phyloP scores from a whole-genome alignment of 176 grass and related monocot genomes.

The Phragmites australis region DNA sequence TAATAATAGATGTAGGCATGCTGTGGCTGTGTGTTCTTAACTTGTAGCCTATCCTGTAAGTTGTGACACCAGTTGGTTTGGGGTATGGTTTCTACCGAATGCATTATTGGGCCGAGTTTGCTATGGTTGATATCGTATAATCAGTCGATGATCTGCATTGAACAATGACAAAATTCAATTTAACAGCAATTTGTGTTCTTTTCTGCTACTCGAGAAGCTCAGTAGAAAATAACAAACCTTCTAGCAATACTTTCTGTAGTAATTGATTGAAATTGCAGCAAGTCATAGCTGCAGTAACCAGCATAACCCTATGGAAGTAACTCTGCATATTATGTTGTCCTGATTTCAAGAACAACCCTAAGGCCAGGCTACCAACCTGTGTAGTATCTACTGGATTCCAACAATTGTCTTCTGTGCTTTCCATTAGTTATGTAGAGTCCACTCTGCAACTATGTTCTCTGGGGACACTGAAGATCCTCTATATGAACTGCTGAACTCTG shows the following conservation, averaged over 20 bases:
- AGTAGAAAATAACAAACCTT: background rate
- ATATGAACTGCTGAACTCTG: background rate
- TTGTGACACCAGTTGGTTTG: background rate
- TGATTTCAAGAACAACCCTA: background rate
- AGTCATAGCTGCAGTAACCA: background rate
- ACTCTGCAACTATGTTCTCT: background rate
- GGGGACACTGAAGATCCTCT: background rate
- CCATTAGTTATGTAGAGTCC: background rate
- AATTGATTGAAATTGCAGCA: constrained; percentile 11
- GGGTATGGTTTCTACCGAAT: background rate
- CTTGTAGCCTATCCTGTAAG: background rate
- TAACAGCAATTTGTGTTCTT: constrained; percentile 3
- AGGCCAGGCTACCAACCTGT: background rate
- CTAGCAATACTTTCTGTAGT: background rate
- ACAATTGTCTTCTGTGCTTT: constrained; percentile 8
- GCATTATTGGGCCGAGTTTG: constrained; percentile 1
- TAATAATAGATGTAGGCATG: background rate
- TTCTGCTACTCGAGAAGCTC: constrained; percentile 13
- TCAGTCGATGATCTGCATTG: background rate
- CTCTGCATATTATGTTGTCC: background rate
- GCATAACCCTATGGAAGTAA: background rate
- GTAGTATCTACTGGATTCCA: constrained; percentile 5
- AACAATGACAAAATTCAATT: background rate
- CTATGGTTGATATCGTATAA: background rate
- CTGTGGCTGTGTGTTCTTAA: background rate